A percentile compares a stretch with the other conserved stretches of the same genome.
Evolutionary conservation across 2,329 filamentous ascomycete genomes (phyloP).

Genomic region (Colletotrichum caudatum): DNA sequence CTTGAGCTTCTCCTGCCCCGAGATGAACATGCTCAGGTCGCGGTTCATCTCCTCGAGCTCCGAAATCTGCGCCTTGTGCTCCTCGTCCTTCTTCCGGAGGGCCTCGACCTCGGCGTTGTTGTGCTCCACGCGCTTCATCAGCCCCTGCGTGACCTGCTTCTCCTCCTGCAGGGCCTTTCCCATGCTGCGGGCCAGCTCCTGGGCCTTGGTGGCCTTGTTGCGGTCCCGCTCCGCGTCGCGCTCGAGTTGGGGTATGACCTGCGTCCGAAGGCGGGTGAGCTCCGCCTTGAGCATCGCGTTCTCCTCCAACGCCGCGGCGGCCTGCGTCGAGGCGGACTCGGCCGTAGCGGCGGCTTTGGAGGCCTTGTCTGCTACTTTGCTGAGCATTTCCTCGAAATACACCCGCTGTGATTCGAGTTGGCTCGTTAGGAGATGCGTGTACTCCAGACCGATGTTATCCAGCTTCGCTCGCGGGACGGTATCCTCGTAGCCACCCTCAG

Average conservation of each 20-base stretch:
- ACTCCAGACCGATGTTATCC: constrained; percentile 88
- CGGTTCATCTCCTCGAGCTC: constrained; percentile 89
- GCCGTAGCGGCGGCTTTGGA: constrained; percentile 77
- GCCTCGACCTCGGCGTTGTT: constrained; percentile 72
- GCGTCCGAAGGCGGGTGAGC: constrained; percentile 62
- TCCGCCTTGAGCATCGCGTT: constrained; percentile 53
- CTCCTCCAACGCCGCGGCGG: constrained; percentile 62
- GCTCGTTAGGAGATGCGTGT: constrained; percentile 91
- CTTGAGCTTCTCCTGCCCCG: constrained; percentile 82
- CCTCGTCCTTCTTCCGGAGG: constrained; percentile 68
- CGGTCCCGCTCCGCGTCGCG: constrained; percentile 77
- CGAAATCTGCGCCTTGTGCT: constrained; percentile 71
- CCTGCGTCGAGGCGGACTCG: constrained; percentile 68
- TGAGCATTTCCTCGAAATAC: constrained; percentile 94
- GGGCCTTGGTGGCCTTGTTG: constrained; percentile 76
- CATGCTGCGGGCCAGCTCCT: constrained; percentile 80
- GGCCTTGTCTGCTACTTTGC: constrained; percentile 90
- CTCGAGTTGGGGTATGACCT: constrained; percentile 77
- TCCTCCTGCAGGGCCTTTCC: constrained; percentile 86
- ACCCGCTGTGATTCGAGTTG: constrained; percentile 93
- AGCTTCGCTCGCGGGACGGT: constrained; percentile 77
- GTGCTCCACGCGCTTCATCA: constrained; percentile 85
- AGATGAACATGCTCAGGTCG: constrained; percentile 89
- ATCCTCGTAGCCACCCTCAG: constrained; percentile 65
- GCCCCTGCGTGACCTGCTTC: constrained; percentile 82